Base-by-base conservation (phyloP, 2,329 filamentous ascomycete genomes). In the Pseudopithomyces chartarum region DNA sequence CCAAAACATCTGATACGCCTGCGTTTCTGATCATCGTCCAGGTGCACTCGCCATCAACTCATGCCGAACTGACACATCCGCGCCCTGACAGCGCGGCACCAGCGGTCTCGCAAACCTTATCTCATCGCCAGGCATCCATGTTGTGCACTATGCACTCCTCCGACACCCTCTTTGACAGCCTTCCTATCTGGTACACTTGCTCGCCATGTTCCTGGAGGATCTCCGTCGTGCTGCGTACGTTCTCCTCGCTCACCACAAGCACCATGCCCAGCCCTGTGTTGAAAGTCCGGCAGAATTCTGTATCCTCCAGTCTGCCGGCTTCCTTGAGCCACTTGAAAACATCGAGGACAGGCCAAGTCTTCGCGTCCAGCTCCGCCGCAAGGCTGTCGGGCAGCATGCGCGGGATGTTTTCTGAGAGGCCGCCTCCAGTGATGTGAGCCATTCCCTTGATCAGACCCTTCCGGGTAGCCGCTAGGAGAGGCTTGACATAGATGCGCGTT, bases 221-320 rank as follows among this genome's bases (percentile, higher is more conserved):
- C 51, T 80, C 76, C 19, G 81, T 80, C 1, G 91, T 87, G 36
- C 82, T 80, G 6, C 85, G 82, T 1, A 82, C 90, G 64, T 90
- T 84, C 33, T 80, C 82, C 54, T 84, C 80, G 26, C 84, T 85
- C 2, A 97, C 91, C 5, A 92, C 92, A 29, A 93, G 82, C 6
- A 97, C 90, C 93, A 99, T 98, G 45, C 95, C 95, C 43, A 99
- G 80, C 49, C 95, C 95, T 7, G 90, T 92, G 80, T 99, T 99
- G 84, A 97, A 98, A 1, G 92, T 95, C 56, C 92, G 84, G 50
- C 89, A 92, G 85, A 98, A 96, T 80, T 99, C 95, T 10, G 80
- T 72, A 1, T 88, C 82, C 52, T 83, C 85, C 32, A 98, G 87
- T 58, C 90, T 89, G n/a, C 85, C 85, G 11, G 80, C 81, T 62